Conservation (phyloP, 2,329 filamentous ascomycete genomes). For the Cryphonectria japonica region DNA sequence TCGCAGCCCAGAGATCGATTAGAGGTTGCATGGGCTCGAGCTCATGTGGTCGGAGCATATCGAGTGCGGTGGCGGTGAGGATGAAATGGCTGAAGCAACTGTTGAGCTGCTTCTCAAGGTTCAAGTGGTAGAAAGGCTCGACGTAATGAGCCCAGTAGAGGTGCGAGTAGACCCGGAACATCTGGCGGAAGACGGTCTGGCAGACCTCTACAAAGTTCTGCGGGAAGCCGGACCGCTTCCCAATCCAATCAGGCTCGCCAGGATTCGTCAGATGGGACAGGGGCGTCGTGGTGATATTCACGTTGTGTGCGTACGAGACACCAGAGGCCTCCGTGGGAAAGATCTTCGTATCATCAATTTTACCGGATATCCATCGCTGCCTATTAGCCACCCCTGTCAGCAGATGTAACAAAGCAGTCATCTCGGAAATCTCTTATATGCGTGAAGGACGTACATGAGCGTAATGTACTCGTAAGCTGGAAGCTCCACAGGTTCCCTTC, state of each 20-base stretch:
- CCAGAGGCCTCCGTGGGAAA: conserved; percentile 85
- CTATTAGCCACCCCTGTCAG: conserved; percentile 49
- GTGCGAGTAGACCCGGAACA: conserved; percentile 98
- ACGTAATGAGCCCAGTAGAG: conserved; percentile 96
- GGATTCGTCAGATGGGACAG: conserved; percentile 65
- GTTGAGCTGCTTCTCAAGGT: conserved; percentile 80
- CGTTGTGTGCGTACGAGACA: conserved; percentile 67
- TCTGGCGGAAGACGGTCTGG: conserved; percentile 93
- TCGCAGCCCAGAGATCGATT: conserved; percentile 88
- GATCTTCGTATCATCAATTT: conserved; percentile 86
- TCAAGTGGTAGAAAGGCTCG: conserved; percentile 82
- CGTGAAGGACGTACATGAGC: conserved; percentile 45
- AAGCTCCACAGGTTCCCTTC: conserved; percentile 86
- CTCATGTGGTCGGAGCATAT: conserved; percentile 85
- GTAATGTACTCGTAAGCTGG: conserved; percentile 93
- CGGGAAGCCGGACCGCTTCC: conserved; percentile 91
- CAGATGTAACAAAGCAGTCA: not conserved
- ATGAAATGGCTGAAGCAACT: conserved; percentile 88
- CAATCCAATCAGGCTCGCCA: conserved; percentile 76
- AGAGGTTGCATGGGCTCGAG: conserved; percentile 95
- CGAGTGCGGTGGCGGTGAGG: conserved; percentile 76
- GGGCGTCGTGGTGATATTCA: conserved; percentile 60
- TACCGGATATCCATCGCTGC: conserved; percentile 95
- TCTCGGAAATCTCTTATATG: not conserved
- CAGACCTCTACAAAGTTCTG: conserved; percentile 87